Conservation (phyloP, 2,329 filamentous ascomycete genomes). For the Apiospora saccharicola region DNA sequence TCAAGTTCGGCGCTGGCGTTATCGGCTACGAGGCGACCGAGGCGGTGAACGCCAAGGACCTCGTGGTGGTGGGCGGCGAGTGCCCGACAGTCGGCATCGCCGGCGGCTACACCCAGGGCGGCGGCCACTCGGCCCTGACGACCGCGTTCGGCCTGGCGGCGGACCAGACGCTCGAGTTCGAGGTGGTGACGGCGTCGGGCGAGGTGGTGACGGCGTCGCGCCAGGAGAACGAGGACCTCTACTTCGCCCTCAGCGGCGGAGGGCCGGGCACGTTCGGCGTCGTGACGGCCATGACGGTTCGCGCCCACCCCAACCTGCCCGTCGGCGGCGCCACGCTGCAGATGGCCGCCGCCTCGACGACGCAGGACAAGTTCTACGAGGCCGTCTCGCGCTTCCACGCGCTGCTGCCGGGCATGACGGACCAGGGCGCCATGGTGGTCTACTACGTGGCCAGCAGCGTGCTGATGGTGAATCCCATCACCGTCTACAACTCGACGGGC, state of each 20-base stretch:
- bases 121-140: slow-evolving; percentile 56
- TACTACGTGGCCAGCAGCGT: slow-evolving; percentile 33
- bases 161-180: slow-evolving; percentile 55
- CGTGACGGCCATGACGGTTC: slow-evolving; percentile 42
- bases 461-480: slow-evolving; percentile 37
- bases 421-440: slow-evolving; percentile 37
- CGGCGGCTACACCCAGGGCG: slow-evolving; percentile 61
- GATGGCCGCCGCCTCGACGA: slow-evolving; percentile 33
- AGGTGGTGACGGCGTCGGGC: slow-evolving; percentile 49
- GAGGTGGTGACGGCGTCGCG: slow-evolving; percentile 48
- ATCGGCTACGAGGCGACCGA: slow-evolving; percentile 36
- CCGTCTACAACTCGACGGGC: slow-evolving; percentile 39
- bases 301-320: slow-evolving; percentile 31
- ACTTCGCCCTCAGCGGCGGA: slow-evolving; percentile 60
- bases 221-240: slow-evolving; percentile 54
- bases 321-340: slow-evolving; percentile 34
- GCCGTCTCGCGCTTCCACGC: slow-evolving; percentile 36
- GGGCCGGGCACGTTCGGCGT: slow-evolving; percentile 59
- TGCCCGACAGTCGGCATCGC: slow-evolving; percentile 58
- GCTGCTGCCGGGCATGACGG: slow-evolving; percentile 36
- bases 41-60: slow-evolving; percentile 44
- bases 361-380: slow-evolving; percentile 33
- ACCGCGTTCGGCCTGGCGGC: slow-evolving; percentile 56
- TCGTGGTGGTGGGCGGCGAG: slow-evolving; percentile 54
- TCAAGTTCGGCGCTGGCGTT: slow-evolving; percentile 40